phyloP scores from a whole-genome alignment of 1,284 basidiomycete species.

The Heterobasidion annosum region DNA sequence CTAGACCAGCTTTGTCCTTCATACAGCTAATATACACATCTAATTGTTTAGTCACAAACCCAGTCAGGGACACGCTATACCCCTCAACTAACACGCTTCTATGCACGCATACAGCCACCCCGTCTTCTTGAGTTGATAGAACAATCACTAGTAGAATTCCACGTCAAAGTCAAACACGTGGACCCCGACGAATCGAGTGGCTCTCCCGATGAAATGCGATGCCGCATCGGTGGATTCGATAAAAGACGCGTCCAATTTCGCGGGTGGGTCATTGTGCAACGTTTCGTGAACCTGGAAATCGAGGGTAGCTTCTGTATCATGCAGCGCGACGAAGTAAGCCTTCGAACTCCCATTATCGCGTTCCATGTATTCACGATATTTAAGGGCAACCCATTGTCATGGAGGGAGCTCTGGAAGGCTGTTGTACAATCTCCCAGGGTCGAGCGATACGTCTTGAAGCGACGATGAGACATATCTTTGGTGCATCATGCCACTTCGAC shows the following conservation, averaged over 20 bases:
- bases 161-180: constrained; percentile 39
- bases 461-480: background rate
- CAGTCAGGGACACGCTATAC: constrained; percentile 59
- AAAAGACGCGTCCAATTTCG: constrained; percentile 51
- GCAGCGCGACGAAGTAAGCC: constrained; percentile 50
- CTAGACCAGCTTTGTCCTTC: background rate
- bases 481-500: too few species aligned
- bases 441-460: constrained; percentile 41
- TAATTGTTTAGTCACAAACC: constrained; percentile 54
- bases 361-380: background rate
- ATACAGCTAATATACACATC: background rate
- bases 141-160: constrained; percentile 35
- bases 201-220: constrained; percentile 33
- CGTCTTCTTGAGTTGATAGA: constrained; percentile 43
- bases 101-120: constrained; percentile 45
- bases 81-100: constrained; percentile 71
- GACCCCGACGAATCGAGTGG: constrained; percentile 37
- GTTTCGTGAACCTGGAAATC: constrained; percentile 32
- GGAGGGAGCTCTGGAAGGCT: constrained; percentile 64
- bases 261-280: constrained; percentile 62
- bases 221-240: constrained; percentile 57
- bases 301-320: constrained; percentile 59
- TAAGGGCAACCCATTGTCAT: constrained; percentile 68
- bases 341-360: constrained; percentile 3
- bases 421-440: constrained; percentile 41